Percentiles rank a stretch among this genome's conserved stretches.
These are phyloP conservation scores for Scheffersomyces illinoinensis DNA, from an alignment of 1,139 yeast species.

Conservation along the genomic window DNA sequence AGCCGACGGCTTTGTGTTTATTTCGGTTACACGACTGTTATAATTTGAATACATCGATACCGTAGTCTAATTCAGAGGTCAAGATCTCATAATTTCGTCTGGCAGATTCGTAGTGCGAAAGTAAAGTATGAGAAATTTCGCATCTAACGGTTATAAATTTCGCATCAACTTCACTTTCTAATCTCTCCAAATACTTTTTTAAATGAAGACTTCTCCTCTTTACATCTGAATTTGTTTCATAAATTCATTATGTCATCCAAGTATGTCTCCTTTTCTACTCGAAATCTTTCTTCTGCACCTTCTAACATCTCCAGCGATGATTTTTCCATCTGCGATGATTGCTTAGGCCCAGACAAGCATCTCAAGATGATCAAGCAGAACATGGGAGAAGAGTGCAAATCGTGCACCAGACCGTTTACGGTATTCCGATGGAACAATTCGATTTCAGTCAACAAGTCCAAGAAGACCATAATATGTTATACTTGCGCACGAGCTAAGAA, in stretches of 20 bases:
- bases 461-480: slow-evolving; percentile 63
- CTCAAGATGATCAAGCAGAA: slow-evolving; percentile 70
- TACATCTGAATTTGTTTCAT: no score
- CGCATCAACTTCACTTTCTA: background rate
- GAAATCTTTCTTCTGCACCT: background rate
- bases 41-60: no score
- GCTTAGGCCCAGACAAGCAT: slow-evolving; percentile 68
- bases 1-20: no score
- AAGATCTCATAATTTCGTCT: background rate
- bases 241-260: background rate
- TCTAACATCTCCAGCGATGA: slow-evolving; percentile 6
- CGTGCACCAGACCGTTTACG: slow-evolving; percentile 84
- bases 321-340: slow-evolving; percentile 59
- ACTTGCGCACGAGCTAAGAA: slow-evolving; percentile 79
- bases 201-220: no score
- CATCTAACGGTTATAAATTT: background rate
- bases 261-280: background rate
- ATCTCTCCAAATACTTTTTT: no score
- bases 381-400: slow-evolving; percentile 74
- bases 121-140: background rate
- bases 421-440: slow-evolving; percentile 69
- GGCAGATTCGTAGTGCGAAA: background rate
- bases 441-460: slow-evolving; percentile 32
- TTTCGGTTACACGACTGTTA: no score
- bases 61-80: background rate